Evolutionary conservation across 441 rosid genomes (phyloP).

Genomic region (Macaranga tanarius): DNA sequence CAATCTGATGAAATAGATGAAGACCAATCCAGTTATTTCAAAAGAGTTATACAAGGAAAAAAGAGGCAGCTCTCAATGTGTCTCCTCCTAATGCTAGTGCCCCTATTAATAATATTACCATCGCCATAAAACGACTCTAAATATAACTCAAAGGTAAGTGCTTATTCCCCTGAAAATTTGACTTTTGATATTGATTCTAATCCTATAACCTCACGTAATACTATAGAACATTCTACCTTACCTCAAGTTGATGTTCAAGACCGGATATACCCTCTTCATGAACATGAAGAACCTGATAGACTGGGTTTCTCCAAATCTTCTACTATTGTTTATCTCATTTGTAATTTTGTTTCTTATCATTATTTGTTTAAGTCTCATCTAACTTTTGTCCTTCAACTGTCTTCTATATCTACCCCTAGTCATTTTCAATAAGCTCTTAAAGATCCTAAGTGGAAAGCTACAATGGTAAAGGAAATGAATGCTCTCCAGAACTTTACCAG

Average conservation of each 20-base stretch:
- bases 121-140: background rate
- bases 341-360: background rate
- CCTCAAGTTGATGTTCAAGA: background rate
- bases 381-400: background rate
- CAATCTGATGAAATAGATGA: too few relatives aligned
- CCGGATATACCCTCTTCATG: background rate
- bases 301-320: background rate
- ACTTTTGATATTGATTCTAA: background rate
- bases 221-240: too few relatives aligned
- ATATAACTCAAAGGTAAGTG: background rate
- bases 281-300: background rate
- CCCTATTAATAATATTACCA: too few relatives aligned
- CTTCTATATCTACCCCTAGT: background rate
- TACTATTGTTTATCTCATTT: background rate
- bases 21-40: too few relatives aligned
- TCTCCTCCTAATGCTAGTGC: too few relatives aligned
- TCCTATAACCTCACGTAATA: background rate
- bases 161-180: background rate
- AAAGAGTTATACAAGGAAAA: background rate
- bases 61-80: background rate
- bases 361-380: background rate
- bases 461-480: background rate
- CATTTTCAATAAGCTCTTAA: conserved; percentile 2
- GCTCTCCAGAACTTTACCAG: too few relatives aligned
- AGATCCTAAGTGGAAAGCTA: background rate